phyloP scores from a whole-genome alignment of 306 rosid species.

The Pterocarpus santalinus region DNA sequence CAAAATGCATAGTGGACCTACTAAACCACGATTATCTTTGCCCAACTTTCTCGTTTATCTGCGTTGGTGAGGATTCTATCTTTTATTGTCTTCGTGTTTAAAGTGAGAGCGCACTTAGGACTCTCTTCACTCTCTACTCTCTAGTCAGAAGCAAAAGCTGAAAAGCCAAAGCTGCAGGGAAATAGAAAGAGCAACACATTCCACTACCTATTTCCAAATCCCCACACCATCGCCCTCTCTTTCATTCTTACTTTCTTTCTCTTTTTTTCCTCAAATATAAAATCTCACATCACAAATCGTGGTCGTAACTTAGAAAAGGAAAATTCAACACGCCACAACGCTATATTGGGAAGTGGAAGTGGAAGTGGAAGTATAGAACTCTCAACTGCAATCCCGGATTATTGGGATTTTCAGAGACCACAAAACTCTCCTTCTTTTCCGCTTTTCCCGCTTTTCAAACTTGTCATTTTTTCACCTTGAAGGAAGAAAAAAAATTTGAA shows the following conservation, averaged over 20 bases:
- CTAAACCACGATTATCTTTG: not conserved
- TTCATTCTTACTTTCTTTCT: not conserved
- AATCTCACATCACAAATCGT: too few relatives aligned
- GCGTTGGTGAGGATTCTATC: too few relatives aligned
- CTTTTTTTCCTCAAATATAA: not conserved
- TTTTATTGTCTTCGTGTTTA: too few relatives aligned
- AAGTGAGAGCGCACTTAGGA: too few relatives aligned
- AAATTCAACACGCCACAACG: not conserved
- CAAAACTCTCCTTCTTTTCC: slow-evolving; percentile 46
- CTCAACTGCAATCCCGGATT: too few relatives aligned
- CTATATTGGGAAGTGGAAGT: slow-evolving; percentile 39
- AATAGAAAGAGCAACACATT: too few relatives aligned
- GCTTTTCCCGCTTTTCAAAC: slow-evolving; percentile 22
- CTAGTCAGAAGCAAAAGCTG: slow-evolving; percentile 39
- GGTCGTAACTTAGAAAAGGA: too few relatives aligned
- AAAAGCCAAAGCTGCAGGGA: not conserved
- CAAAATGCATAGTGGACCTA: too few relatives aligned
- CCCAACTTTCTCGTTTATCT: not conserved
- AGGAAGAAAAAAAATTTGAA: too few relatives aligned
- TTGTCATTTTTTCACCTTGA: slow-evolving; percentile 7
- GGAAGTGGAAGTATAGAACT: too few relatives aligned
- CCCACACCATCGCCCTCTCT: not conserved
- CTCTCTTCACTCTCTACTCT: too few relatives aligned
- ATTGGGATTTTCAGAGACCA: not conserved
- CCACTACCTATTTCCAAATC: not conserved